Base-by-base conservation (phyloP, 768 basidiomycete genomes). In the Hericium alpestre region DNA sequence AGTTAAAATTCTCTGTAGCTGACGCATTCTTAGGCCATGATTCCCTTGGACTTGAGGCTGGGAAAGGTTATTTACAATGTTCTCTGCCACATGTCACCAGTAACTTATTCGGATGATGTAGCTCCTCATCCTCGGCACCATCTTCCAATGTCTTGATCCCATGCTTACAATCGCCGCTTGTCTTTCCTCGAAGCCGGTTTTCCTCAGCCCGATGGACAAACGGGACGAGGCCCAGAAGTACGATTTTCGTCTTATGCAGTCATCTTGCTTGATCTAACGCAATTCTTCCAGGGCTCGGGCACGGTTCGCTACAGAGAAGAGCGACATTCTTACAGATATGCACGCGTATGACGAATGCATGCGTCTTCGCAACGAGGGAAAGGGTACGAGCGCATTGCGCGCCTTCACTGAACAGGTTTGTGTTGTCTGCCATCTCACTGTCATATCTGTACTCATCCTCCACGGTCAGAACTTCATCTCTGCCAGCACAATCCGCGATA, bases 31-130 rank as follows among this genome's bases (percentile, higher is more conserved):
- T 63, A 93, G 89, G 78, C 89, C 2, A 78, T 84, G 70, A 76
- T 96, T n/a, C 93, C 93, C 1, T 73, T 95, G 13, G 94, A 97
- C 69, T 73, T 94, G 10, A 79, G 91, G 41, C 77, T 97, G 25
- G 90, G 83, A 8, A 97, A 96, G 77, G 88, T 87, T 46, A 41
- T 18, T 39, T 32, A 37, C 6, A 32, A 23, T 12, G 25, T 1
- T 5, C 10, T 9, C 8, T 32, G 6, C 25, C 25, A 1, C 4
- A 15, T 52, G 2, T n/a, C 10, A 22, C 15, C 20, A 15, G 13
- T 10, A 55, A 41, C 38, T 53, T 23, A 38, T 27, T 38, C 40
- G n/a, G 47, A 59, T 22, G 20, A 4, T 43, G n/a, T 58, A 89
- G 88, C 94, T 97, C 88, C 80, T 97, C 22, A 79, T 96, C 7